A percentile compares a stretch with the other conserved stretches of the same genome.
phyloP scores from a whole-genome alignment of 164 flowering plant genomes.

The Chimonanthus praecox region DNA sequence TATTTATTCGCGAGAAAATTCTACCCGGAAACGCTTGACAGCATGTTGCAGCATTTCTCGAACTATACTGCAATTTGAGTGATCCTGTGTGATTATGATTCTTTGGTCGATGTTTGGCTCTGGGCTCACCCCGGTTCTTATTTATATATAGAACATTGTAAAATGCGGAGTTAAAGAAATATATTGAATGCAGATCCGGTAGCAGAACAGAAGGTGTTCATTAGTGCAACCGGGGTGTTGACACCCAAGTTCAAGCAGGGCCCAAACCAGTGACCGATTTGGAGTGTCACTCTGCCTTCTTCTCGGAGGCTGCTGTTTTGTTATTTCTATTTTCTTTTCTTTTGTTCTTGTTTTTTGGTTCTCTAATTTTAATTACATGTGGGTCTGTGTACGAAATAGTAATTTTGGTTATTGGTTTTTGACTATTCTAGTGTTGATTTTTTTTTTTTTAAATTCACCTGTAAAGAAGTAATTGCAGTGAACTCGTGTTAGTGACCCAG shows the following conservation, averaged over 20 bases:
- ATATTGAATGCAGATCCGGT: conserved; percentile 13
- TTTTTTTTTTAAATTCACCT: background rate
- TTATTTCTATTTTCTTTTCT: background rate
- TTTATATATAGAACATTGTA: conserved; percentile 23
- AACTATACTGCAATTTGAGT: conserved; percentile 48
- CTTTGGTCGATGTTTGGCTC: conserved; percentile 31
- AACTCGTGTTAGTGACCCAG: background rate
- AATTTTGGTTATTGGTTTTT: background rate
- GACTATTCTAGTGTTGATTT: background rate
- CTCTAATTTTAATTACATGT: background rate
- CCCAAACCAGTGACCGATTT: background rate
- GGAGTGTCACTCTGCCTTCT: conserved; percentile 1
- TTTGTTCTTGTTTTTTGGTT: background rate
- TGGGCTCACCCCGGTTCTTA: conserved; percentile 23
- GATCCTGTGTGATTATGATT: conserved; percentile 21
- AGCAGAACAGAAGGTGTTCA: conserved; percentile 18
- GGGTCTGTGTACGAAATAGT: background rate
- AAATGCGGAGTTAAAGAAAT: conserved; percentile 16
- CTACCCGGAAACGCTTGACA: conserved; percentile 54
- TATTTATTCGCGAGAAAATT: conserved; percentile 79
- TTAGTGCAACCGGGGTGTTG: conserved; percentile 20
- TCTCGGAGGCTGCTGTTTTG: conserved; percentile 2
- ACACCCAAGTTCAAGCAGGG: background rate
- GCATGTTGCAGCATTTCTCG: conserved; percentile 52
- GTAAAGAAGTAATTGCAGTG: background rate